phyloP scores from a whole-genome alignment of 179 eudicot genomes.

The Beta lomatogona region DNA sequence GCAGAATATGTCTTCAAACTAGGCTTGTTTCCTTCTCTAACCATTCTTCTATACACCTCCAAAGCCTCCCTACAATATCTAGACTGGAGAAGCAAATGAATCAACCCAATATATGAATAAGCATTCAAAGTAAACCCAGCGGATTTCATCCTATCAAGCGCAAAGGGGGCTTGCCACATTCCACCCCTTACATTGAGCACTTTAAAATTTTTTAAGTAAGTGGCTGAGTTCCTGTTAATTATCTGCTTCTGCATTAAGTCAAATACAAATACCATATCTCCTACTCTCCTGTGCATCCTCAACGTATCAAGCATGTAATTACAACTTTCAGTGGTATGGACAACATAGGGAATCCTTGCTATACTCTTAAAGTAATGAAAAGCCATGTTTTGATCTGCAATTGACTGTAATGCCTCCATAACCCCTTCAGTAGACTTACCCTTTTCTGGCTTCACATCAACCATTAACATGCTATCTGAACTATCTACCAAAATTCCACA shows the following conservation, averaged over 20 bases:
- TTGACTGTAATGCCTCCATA: slow-evolving; percentile 47
- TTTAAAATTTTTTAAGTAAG: slow-evolving; percentile 78
- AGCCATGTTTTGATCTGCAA: slow-evolving; percentile 44
- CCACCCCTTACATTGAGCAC: slow-evolving; percentile 67
- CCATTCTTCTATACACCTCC: slow-evolving; percentile 65
- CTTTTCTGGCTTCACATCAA: slow-evolving; percentile 31
- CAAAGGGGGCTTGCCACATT: slow-evolving; percentile 66
- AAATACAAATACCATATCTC: slow-evolving; percentile 73
- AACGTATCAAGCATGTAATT: slow-evolving; percentile 82
- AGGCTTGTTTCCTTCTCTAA: slow-evolving; percentile 68
- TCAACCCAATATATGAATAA: slow-evolving; percentile 80
- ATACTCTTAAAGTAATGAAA: slow-evolving; percentile 54
- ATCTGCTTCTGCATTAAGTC: slow-evolving; percentile 84
- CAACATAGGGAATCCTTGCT: slow-evolving; percentile 52
- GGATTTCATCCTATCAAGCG: slow-evolving; percentile 56
- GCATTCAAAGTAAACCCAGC: slow-evolving; percentile 70
- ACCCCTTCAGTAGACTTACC: slow-evolving; percentile 42
- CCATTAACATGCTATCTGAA: slow-evolving; percentile 35
- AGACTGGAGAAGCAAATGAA: slow-evolving; percentile 68
- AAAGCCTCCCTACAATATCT: slow-evolving; percentile 71
- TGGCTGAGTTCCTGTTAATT: slow-evolving; percentile 66
- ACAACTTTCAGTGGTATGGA: slow-evolving; percentile 82
- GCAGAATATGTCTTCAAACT: slow-evolving; percentile 90
- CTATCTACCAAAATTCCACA: slow-evolving; percentile 41
- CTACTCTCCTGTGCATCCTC: slow-evolving; percentile 51